Evolutionary conservation across 768 basidiomycete species (phyloP).

Genomic region (Panaeolus cyanescens): DNA sequence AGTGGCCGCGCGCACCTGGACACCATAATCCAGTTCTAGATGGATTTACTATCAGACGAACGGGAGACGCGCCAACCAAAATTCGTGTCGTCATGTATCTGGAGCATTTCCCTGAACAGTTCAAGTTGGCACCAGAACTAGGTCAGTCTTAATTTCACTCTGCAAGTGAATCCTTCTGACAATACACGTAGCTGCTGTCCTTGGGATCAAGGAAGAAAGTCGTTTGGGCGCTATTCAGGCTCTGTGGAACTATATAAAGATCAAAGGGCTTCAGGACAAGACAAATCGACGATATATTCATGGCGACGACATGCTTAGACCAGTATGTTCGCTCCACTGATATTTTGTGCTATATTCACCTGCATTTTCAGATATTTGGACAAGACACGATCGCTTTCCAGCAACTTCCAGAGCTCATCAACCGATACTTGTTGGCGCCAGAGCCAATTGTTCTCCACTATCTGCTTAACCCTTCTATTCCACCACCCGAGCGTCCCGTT

Average conservation of each 20-base stretch:
- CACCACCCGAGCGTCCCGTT: slow-evolving; percentile 68
- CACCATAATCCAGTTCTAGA: slow-evolving; percentile 67
- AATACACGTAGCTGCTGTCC: slow-evolving; percentile 48
- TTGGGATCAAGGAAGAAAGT: slow-evolving; percentile 86
- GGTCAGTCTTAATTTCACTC: slow-evolving; percentile 35
- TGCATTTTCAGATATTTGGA: slow-evolving; percentile 59
- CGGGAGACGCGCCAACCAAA: slow-evolving; percentile 78
- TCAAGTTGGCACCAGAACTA: slow-evolving; percentile 76
- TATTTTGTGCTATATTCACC: not conserved
- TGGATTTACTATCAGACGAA: slow-evolving; percentile 83
- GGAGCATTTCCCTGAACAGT: slow-evolving; percentile 87
- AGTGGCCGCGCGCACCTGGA: slow-evolving; percentile 68
- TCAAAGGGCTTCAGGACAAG: slow-evolving; percentile 81
- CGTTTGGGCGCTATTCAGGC: slow-evolving; percentile 79
- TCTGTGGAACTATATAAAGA: slow-evolving; percentile 92
- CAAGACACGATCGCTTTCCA: slow-evolving; percentile 74
- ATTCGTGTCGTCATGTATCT: slow-evolving; percentile 84
- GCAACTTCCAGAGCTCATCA: slow-evolving; percentile 82
- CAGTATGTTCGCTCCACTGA: slow-evolving; percentile 37
- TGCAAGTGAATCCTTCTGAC: slow-evolving; percentile 4
- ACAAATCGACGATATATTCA: slow-evolving; percentile 71
- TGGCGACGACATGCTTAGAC: slow-evolving; percentile 66
- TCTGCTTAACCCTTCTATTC: slow-evolving; percentile 58
- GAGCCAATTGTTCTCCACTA: slow-evolving; percentile 86
- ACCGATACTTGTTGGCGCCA: slow-evolving; percentile 73